Percentiles rank a stretch among this genome's conserved stretches.
phyloP scores from a whole-genome alignment of 495 filamentous ascomycete genomes.

The Podospora tetraspora region DNA sequence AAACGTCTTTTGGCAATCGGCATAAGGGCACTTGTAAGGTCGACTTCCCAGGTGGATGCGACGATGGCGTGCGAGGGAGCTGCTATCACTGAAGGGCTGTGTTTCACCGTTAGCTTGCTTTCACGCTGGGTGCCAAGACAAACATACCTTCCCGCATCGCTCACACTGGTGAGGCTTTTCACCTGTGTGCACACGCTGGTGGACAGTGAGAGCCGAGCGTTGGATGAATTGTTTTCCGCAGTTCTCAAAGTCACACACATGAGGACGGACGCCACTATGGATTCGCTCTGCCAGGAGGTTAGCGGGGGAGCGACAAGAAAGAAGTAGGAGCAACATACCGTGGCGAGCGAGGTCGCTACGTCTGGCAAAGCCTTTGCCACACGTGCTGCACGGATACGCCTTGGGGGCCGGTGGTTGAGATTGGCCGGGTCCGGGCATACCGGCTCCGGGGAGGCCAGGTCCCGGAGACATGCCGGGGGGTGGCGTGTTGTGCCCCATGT shows the following conservation, averaged over 20 bases:
- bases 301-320: constrained; percentile 9
- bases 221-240: constrained; percentile 98
- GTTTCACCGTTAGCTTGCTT: constrained; percentile 11
- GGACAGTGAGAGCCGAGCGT: constrained; percentile 93
- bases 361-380: constrained; percentile 87
- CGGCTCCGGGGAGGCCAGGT: neutral
- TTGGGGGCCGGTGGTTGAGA: constrained; percentile 45
- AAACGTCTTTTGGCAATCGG: constrained; percentile 97
- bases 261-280: constrained; percentile 84
- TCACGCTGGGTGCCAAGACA: neutral
- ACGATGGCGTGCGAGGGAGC: constrained; percentile 87
- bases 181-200: constrained; percentile 90
- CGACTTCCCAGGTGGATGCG: constrained; percentile 94
- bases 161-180: constrained; percentile 99
- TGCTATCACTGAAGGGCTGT: constrained; percentile 98
- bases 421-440: constrained; percentile 30
- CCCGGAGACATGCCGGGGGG: constrained; percentile 23
- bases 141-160: constrained; percentile 82
- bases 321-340: constrained; percentile 55
- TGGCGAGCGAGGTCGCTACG: constrained; percentile 92
- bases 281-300: constrained; percentile 70
- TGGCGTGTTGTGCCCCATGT: constrained; percentile 33
- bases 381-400: constrained; percentile 86
- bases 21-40: constrained; percentile 96
- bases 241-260: constrained; percentile 83